Conservation (phyloP, 2,329 filamentous ascomycete species). For the Verticillium dahliae region DNA sequence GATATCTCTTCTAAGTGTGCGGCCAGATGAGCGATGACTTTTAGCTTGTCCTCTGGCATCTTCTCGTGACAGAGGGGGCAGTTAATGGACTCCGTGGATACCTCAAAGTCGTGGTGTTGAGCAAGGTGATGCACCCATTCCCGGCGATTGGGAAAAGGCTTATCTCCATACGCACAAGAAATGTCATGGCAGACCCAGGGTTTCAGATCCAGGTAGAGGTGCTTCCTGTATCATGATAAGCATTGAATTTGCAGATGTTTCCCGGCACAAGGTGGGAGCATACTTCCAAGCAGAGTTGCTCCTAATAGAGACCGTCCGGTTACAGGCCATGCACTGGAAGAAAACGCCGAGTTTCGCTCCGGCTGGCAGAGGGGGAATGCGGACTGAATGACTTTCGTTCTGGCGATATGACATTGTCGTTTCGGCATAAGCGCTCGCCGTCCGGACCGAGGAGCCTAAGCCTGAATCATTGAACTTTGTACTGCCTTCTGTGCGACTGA, state of each 20-base stretch:
- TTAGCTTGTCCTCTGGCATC: background rate
- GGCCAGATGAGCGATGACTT: background rate
- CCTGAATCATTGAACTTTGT: conserved; percentile 1
- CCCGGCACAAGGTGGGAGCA: background rate
- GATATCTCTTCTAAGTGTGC: conserved; percentile 4
- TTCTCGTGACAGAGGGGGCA: background rate
- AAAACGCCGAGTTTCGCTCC: background rate
- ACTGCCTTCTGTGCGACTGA: background rate
- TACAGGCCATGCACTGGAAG: conserved; percentile 1
- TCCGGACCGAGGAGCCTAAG: background rate
- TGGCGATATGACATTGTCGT: conserved; percentile 3
- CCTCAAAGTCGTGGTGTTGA: background rate
- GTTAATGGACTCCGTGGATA: background rate
- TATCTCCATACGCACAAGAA: background rate
- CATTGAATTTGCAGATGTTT: too few species aligned
- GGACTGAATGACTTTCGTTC: background rate
- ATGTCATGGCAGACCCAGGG: conserved; percentile 1
- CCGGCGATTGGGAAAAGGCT: background rate
- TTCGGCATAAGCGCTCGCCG: conserved; percentile 1
- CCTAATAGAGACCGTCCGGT: background rate
- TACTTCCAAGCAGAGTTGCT: conserved; percentile 1
- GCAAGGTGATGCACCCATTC: conserved; percentile 2
- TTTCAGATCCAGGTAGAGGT: background rate
- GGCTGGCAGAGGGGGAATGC: background rate
- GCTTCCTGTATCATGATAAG: background rate